A percentile compares a stretch with the other conserved stretches of the same genome.
phyloP scores from a whole-genome alignment of 192 early-diverging fungal genomes.

The Blastocladiella britannica region DNA sequence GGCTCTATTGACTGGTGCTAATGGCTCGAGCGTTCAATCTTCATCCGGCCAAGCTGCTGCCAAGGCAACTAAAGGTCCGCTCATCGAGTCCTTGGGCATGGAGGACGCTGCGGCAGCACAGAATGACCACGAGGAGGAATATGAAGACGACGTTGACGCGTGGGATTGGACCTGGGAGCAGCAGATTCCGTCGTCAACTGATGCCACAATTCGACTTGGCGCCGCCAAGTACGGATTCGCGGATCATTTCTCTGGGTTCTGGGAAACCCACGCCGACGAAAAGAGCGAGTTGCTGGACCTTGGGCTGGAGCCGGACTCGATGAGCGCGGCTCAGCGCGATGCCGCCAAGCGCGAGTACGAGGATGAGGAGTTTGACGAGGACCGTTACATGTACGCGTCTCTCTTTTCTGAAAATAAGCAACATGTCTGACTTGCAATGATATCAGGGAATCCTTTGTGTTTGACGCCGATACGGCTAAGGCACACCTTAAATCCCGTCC shows the following conservation, averaged over 20 bases:
- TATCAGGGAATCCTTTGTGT: background rate
- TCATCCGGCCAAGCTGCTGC: background rate
- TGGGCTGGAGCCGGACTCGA: background rate
- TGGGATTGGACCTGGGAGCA: background rate
- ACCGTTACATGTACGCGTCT: background rate
- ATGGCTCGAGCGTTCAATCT: no score
- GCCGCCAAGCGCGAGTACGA: background rate
- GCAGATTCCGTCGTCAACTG: background rate
- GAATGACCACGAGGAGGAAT: background rate
- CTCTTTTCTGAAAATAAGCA: background rate
- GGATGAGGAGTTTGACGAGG: background rate
- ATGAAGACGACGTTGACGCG: background rate
- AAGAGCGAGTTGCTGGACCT: background rate
- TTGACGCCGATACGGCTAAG: background rate
- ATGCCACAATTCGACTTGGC: background rate
- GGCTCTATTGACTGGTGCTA: no score
- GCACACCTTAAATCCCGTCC: background rate
- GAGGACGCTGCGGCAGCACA: background rate
- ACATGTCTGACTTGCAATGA: no score
- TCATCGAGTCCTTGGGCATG: background rate
- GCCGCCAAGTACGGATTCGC: background rate
- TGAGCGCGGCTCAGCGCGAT: background rate
- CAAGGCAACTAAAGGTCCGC: background rate
- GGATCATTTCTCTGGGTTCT: background rate
- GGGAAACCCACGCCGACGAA: background rate